A percentile compares a stretch with the other conserved stretches of the same genome.
Conservation (phyloP, 768 basidiomycete species). For the Pulveroboletus sp. region DNA sequence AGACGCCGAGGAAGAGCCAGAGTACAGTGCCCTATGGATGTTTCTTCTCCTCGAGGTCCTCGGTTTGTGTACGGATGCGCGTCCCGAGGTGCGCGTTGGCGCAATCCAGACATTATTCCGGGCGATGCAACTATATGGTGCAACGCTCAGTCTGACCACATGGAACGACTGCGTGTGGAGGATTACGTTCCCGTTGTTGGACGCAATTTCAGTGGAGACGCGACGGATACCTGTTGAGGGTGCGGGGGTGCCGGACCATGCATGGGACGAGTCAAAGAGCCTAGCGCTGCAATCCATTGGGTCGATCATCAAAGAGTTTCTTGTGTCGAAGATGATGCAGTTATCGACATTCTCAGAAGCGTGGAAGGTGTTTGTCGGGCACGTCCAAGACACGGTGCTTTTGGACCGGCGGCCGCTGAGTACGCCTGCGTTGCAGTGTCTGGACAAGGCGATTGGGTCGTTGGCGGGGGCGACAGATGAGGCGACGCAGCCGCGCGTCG, state of each 20-base stretch:
- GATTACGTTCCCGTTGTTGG: conserved; percentile 83
- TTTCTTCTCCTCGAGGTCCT: conserved; percentile 82
- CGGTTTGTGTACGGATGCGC: conserved; percentile 73
- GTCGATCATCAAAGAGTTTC: conserved; percentile 78
- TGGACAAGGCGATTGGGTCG: conserved; percentile 76
- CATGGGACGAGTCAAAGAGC: conserved; percentile 88
- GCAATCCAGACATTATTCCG: conserved; percentile 96
- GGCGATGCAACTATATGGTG: conserved; percentile 91
- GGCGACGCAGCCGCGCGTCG: conserved; percentile 35
- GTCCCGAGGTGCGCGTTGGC: conserved; percentile 88
- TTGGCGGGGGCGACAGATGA: conserved; percentile 36
- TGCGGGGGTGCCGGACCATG: conserved; percentile 32
- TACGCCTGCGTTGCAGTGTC: conserved; percentile 79
- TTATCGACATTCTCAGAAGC: conserved; percentile 67
- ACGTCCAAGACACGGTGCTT: conserved; percentile 69
- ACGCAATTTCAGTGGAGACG: conserved; percentile 60
- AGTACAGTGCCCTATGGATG: conserved; percentile 92
- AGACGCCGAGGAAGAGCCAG: conserved; percentile 55
- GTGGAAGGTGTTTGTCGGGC: conserved; percentile 72
- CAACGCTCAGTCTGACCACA: conserved; percentile 72
- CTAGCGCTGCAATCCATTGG: conserved; percentile 84
- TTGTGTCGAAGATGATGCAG: conserved; percentile 68
- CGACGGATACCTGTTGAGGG: conserved; percentile 32
- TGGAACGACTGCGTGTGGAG: conserved; percentile 95
- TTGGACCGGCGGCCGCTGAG: conserved; percentile 68